phyloP scores from a whole-genome alignment of 352 stramenopile genomes.

The Phytophthora chlamydospora region DNA sequence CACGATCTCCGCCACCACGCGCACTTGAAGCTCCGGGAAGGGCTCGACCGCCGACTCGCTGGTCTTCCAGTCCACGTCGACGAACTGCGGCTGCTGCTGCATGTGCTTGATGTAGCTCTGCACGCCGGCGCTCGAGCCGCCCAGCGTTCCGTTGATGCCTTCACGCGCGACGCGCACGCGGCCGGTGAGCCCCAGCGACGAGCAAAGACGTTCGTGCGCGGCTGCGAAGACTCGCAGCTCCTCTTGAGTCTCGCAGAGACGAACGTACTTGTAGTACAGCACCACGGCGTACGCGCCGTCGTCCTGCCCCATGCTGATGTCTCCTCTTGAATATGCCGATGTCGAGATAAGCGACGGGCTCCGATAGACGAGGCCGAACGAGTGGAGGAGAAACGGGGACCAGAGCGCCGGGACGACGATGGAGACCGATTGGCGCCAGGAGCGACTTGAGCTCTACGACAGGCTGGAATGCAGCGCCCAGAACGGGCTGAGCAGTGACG shows the following conservation, averaged over 20 bases:
- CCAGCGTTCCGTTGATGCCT: constrained; percentile 88
- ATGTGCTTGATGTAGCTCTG: constrained; percentile 73
- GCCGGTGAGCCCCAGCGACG: constrained; percentile 59
- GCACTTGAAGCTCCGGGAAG: constrained; percentile 77
- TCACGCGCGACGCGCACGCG: constrained; percentile 83
- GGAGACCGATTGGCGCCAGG: constrained; percentile 40
- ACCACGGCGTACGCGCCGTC: constrained; percentile 56
- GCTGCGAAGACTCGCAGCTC: constrained; percentile 45
- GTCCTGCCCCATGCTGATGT: constrained; percentile 20
- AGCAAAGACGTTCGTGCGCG: constrained; percentile 57
- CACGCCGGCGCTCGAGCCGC: constrained; percentile 45
- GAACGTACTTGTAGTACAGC: constrained; percentile 88
- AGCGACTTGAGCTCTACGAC: constrained; percentile 35
- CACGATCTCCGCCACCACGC: constrained; percentile 74
- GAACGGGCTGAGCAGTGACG: constrained; percentile 36
- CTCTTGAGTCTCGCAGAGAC: constrained; percentile 48
- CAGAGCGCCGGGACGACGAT: constrained; percentile 20
- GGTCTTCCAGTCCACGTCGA: constrained; percentile 86
- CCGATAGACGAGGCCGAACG: constrained; percentile 1
- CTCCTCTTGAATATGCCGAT: constrained; percentile 9
- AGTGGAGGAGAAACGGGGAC: constrained; percentile 24
- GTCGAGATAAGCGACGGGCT: constrained; percentile 9
- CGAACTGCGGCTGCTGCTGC: constrained; percentile 38
- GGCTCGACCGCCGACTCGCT: constrained; percentile 51
- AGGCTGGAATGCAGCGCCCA: constrained; percentile 31